A percentile compares a stretch with the other conserved stretches of the same genome.
phyloP scores from a whole-genome alignment of 2,329 filamentous ascomycete genomes.

The Xylariaceae sp. region DNA sequence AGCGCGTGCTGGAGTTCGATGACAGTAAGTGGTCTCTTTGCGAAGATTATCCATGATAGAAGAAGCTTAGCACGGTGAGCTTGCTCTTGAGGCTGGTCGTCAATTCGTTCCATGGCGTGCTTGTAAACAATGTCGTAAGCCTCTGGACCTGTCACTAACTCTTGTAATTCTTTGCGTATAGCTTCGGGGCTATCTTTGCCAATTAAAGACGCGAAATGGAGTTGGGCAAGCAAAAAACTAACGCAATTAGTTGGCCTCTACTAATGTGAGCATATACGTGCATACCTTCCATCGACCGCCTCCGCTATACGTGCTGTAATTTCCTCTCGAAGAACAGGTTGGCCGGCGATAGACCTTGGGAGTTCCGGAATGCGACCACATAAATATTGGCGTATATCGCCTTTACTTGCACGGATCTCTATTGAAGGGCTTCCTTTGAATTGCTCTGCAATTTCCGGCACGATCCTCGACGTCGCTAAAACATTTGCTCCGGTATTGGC shows the following conservation, averaged over 20 bases:
- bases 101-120: slow-evolving; percentile 40
- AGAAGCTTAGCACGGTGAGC: slow-evolving; percentile 36
- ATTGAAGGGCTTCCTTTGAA: background rate
- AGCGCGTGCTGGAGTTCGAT: slow-evolving; percentile 42
- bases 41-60: slow-evolving; percentile 40
- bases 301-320: slow-evolving; percentile 10
- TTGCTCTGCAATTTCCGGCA: background rate
- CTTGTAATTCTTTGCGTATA: slow-evolving; percentile 32
- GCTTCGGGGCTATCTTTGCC: slow-evolving; percentile 33
- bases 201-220: slow-evolving; percentile 36
- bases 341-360: slow-evolving; percentile 15
- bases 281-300: too few relatives aligned
- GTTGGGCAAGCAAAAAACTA: slow-evolving; percentile 40
- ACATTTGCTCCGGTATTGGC: background rate
- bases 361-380: slow-evolving; percentile 23
- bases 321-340: slow-evolving; percentile 21
- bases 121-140: slow-evolving; percentile 40
- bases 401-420: slow-evolving; percentile 8
- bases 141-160: slow-evolving; percentile 30
- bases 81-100: slow-evolving; percentile 33
- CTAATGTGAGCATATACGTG: too few relatives aligned
- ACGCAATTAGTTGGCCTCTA: background rate
- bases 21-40: slow-evolving; percentile 33
- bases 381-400: slow-evolving; percentile 4
- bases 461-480: slow-evolving; percentile 6